A percentile compares a stretch with the other conserved stretches of the same genome.
These are phyloP conservation scores for Penicillium decumbens DNA, from an alignment of 2,329 filamentous ascomycete genomes.

Conservation along the genomic window DNA sequence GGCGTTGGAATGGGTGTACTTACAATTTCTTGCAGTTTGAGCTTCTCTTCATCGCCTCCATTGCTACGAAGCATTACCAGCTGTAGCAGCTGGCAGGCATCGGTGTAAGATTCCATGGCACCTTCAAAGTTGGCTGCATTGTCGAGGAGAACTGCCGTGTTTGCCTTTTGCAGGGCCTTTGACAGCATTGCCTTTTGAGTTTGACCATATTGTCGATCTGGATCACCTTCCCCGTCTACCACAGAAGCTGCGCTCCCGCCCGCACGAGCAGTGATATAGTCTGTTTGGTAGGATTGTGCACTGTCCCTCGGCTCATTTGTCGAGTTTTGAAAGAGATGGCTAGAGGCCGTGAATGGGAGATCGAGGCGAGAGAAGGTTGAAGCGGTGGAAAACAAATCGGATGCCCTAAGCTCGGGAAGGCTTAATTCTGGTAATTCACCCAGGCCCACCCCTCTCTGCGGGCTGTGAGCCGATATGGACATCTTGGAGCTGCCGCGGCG, in stretches of 20 bases:
- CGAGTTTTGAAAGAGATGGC: conserved; percentile 16
- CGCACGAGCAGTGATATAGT: conserved; percentile 16
- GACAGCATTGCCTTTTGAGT: conserved; percentile 95
- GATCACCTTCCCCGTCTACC: conserved; percentile 24
- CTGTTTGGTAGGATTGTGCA: conserved; percentile 12
- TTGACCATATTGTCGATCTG: conserved; percentile 45
- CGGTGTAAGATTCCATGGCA: conserved; percentile 81
- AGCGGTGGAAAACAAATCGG: conserved; percentile 17
- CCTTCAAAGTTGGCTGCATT: conserved; percentile 94
- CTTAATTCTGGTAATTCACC: conserved; percentile 18
- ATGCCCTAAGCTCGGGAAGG: conserved; percentile 18
- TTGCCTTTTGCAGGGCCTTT: conserved; percentile 90
- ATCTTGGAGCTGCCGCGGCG: conserved; percentile 23
- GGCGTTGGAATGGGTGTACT: conserved; percentile 40
- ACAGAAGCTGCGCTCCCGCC: conserved; percentile 25
- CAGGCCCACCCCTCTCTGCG: conserved; percentile 6
- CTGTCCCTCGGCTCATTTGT: conserved; percentile 7
- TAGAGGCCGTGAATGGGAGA: conserved; percentile 24
- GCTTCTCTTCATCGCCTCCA: conserved; percentile 74
- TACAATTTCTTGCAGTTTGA: conserved; percentile 88
- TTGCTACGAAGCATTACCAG: conserved; percentile 82
- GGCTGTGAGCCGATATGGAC: conserved; percentile 21
- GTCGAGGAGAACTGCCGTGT: conserved; percentile 90
- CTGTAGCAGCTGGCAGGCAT: conserved; percentile 82
- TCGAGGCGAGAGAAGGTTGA: conserved; percentile 16